Evolutionary conservation across 1,139 yeast species (phyloP), one percentile per base, ranked within the genome.

Genomic region (Nadsonia commutata): DNA sequence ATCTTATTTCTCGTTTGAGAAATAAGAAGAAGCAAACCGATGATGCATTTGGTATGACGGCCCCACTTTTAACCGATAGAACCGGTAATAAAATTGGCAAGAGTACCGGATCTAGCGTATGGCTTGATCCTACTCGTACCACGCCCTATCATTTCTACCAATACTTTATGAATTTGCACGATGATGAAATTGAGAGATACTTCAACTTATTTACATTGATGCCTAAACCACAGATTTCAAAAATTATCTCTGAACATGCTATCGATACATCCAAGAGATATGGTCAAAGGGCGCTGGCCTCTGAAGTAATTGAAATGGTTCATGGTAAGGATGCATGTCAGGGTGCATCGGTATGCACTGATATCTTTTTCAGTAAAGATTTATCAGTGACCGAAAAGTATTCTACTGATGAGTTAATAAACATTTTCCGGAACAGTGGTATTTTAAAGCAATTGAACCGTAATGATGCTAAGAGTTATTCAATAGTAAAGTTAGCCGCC

Each of bases 41-140:
- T 8, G 20, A 20, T 2, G 72, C 78, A 1, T 84, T 63, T 59
- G 98, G 97, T 0, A 55, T 90, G 41, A 90, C 98, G 0, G 95
- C 83, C 0, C 98, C 98, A 1, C 64, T 90, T 21, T 67, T 90
- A 52, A 84, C 95, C 0, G 85, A 96, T 0, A 76, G 95, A 0
- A 70, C 78, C 3, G 98, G 99, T 1, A 94, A 81, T 48, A 90
- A 93, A 62, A 88, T 93, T 62, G 98, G 99, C 22, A 90, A 90
- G 56, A 82, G 95, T 43, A 96, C 96, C 1, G 90, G 90, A 65
- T 97, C 99, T 0, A 38, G 39, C 18, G 76, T 93, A 2, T 90
- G 93, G 65, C 78, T 90, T 45, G 90, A 82, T 55, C 68, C 76
- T 7, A 60, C 66, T 16, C 62, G 81, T 48, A 90, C 95, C 1